These are phyloP conservation scores for Acer yangbiense DNA, from an alignment of 345 rosid genomes.

Conservation along the genomic window DNA sequence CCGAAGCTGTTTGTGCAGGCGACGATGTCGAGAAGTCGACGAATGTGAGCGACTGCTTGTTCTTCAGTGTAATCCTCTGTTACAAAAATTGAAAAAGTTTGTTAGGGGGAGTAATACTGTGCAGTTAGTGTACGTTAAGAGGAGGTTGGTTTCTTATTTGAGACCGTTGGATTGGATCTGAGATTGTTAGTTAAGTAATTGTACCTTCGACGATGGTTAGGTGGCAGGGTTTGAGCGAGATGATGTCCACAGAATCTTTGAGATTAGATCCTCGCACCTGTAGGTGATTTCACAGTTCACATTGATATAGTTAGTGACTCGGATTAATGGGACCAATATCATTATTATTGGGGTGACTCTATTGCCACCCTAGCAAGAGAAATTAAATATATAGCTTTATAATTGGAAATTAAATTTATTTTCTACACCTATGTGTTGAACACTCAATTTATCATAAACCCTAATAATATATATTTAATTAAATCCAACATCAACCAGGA, in stretches of 20 bases:
- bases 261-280: slow-evolving; percentile 88
- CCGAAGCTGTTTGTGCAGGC: slow-evolving; percentile 86
- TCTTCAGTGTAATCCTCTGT: slow-evolving; percentile 89
- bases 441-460: no score
- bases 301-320: not conserved
- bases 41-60: slow-evolving; percentile 70
- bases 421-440: no score
- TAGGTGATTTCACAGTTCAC: not conserved
- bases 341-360: not conserved
- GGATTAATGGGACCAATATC: not conserved
- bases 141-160: not conserved
- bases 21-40: slow-evolving; percentile 86
- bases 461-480: no score
- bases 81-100: not conserved
- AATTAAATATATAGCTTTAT: no score
- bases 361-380: no score
- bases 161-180: slow-evolving; percentile 30
- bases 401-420: no score
- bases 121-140: not conserved
- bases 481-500: no score
- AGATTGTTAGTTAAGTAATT: not conserved
- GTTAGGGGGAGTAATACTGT: not conserved
- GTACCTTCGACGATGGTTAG: slow-evolving; percentile 71
- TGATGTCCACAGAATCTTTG: slow-evolving; percentile 77
- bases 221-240: slow-evolving; percentile 86